Conservation (phyloP, 2,329 filamentous ascomycete species). For the Pseudophaeomoniella oleicola region DNA sequence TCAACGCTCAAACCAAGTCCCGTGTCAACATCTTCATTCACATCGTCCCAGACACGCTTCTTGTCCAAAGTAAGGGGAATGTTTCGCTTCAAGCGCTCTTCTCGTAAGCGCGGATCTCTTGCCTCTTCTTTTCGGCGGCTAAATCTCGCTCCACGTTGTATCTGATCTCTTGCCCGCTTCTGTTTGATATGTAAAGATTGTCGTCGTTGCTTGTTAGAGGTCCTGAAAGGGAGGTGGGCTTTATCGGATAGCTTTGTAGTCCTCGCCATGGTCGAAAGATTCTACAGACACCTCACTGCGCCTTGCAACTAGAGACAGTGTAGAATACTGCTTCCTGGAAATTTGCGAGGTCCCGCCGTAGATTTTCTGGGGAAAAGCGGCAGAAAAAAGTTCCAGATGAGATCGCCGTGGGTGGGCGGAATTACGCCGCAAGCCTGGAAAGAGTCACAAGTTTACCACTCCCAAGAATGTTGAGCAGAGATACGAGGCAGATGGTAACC, state of each 20-base stretch:
- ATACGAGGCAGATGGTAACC: too few species aligned
- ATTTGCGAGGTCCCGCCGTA: too few species aligned
- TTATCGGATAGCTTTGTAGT: slow-evolving; percentile 11
- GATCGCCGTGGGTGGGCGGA: too few species aligned
- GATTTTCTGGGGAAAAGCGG: not conserved
- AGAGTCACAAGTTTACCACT: not conserved
- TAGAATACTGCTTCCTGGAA: too few species aligned
- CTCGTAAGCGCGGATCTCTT: slow-evolving; percentile 62
- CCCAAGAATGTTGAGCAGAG: too few species aligned
- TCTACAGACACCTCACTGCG: too few species aligned
- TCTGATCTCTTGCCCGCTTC: slow-evolving; percentile 61
- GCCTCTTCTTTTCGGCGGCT: slow-evolving; percentile 72
- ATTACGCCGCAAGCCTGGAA: not conserved
- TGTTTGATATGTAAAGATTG: slow-evolving; percentile 64
- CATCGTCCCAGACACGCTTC: slow-evolving; percentile 82
- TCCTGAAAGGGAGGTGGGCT: slow-evolving; percentile 32
- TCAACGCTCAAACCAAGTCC: slow-evolving; percentile 31
- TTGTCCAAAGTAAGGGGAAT: slow-evolving; percentile 68
- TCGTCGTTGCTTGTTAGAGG: slow-evolving; percentile 66
- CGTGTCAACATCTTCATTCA: slow-evolving; percentile 36
- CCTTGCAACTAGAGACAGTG: too few species aligned
- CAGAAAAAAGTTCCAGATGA: not conserved
- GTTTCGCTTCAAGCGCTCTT: slow-evolving; percentile 61
- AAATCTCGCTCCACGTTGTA: slow-evolving; percentile 63
- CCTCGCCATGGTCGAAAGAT: too few species aligned